Evolutionary conservation across 2,329 filamentous ascomycete species (phyloP).

Genomic region (Pseudocercospora musae): DNA sequence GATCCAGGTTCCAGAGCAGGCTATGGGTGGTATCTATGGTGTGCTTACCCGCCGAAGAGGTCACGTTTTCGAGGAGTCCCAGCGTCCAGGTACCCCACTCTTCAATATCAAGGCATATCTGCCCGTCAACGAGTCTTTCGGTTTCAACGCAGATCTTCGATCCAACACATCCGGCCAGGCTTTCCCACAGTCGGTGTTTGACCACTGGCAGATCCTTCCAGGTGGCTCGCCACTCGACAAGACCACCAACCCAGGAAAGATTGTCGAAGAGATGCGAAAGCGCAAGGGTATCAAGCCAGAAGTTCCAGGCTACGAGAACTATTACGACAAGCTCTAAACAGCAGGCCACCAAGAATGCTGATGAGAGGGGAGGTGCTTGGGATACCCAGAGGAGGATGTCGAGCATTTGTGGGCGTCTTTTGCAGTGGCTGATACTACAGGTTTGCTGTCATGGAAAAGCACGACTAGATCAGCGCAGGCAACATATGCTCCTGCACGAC

Average conservation of each 20-base stretch:
- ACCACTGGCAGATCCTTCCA: constrained; percentile 95
- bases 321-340: constrained; percentile 39
- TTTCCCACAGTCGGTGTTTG: constrained; percentile 98
- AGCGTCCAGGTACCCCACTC: constrained; percentile 95
- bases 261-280: constrained; percentile 91
- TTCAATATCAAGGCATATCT: constrained; percentile 99
- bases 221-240: constrained; percentile 88
- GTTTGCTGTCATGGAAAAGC: constrained; percentile 15
- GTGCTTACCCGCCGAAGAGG: constrained; percentile 96
- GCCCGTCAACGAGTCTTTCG: constrained; percentile 95
- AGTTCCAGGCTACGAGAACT: constrained; percentile 87
- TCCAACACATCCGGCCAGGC: constrained; percentile 92
- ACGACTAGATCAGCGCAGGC: constrained; percentile 19
- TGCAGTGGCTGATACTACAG: constrained; percentile 18
- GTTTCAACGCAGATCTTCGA: constrained; percentile 97
- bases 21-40: constrained; percentile 99
- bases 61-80: constrained; percentile 98
- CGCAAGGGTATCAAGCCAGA: constrained; percentile 99
- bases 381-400: constrained; percentile 17
- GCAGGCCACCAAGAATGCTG: constrained; percentile 16
- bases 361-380: constrained; percentile 7
- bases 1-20: constrained; percentile 96
- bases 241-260: constrained; percentile 74
- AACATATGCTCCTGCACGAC: constrained; percentile 3
- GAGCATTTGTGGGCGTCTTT: constrained; percentile 22